Base-by-base conservation (phyloP, 192 early-diverging fungal species). In the Backusella parvicylindrica region DNA sequence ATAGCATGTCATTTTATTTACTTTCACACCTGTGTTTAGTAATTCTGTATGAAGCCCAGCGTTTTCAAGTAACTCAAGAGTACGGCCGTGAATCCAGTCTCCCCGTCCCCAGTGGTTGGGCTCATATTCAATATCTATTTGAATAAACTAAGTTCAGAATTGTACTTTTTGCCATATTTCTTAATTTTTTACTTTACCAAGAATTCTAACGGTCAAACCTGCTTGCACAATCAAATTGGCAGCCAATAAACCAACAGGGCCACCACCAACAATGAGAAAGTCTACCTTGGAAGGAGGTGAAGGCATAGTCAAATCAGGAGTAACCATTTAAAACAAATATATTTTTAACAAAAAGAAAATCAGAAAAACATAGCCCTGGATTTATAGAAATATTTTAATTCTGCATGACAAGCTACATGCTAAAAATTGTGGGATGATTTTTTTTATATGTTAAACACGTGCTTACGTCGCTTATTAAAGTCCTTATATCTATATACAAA, bases 61-160 rank as follows among this genome's bases (percentile, higher is more conserved):
- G 21, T 30, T 36, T 16, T 75, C 74, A 12, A 80, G 60, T 18
- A 80, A 53, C 72, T 75, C 74, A 26, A 80, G 50, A 8, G 79
- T 80, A 38, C 74, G 68, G 1, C 79, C 79, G n/a, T 80, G 73
- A 12, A 76, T 68, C 74, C 74, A 76, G 18, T 80, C 78, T 31
- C 78, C 78, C 35, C 78, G 30, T 32, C 78, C 78, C 78, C 78
- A 79, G 26, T 79, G 78, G 21, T 75, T 74, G 13, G 78, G 78
- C 15, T 75, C 73, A 31, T 70, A 70, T 64, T 79, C 78, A 28
- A 79, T 71, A 71, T 79, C 78, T 79, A 31, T 18, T 50, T 36
- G 21, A 47, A 40, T 31, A 2, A 26, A 15, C 5, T 49, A 63
- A 63, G 36, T 21, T 23, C 8, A 8, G 30, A 2, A 47, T 64